phyloP scores from a whole-genome alignment of 2,329 filamentous ascomycete genomes.

The Fusarium udum region DNA sequence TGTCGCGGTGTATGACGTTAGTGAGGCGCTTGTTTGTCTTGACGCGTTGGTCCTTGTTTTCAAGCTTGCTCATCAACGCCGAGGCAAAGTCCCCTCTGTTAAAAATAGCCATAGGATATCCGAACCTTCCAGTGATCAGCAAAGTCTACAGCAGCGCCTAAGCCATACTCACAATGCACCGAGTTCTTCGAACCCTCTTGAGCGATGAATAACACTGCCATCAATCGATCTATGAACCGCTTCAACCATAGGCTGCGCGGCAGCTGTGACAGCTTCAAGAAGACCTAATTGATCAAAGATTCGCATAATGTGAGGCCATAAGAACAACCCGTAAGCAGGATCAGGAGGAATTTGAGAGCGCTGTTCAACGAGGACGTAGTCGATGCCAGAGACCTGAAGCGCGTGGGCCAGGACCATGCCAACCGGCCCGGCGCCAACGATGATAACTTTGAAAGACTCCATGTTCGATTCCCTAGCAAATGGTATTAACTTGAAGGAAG shows the following conservation, averaged over 20 bases:
- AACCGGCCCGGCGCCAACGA: constrained; percentile 18
- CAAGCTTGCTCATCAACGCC: constrained; percentile 2
- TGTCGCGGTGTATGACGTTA: not conserved
- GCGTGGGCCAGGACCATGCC: constrained; percentile 21
- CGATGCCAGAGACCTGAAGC: constrained; percentile 4
- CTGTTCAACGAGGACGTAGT: constrained; percentile 20
- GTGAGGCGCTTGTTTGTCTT: constrained; percentile 18
- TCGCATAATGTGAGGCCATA: constrained; percentile 25
- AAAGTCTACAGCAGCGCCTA: rapidly evolving
- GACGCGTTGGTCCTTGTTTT: not conserved
- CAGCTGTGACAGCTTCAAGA: not conserved
- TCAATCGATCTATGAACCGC: constrained; percentile 6
- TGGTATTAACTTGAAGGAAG: rapidly evolving
- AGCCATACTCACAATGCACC: not conserved
- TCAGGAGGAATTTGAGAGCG: constrained; percentile 16
- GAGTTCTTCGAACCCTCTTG: not conserved
- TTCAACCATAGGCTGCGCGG: constrained; percentile 12
- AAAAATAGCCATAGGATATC: constrained; percentile 20
- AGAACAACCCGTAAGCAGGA: constrained; percentile 15
- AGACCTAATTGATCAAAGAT: constrained; percentile 15
- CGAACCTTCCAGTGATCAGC: not conserved
- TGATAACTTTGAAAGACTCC: constrained; percentile 18
- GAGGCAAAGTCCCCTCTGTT: constrained; percentile 18
- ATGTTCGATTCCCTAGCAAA: not conserved
- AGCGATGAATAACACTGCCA: not conserved